A percentile compares a stretch with the other conserved stretches of the same genome.
Evolutionary conservation across 2,329 filamentous ascomycete genomes (phyloP).

Genomic region (Colletotrichum musicola): DNA sequence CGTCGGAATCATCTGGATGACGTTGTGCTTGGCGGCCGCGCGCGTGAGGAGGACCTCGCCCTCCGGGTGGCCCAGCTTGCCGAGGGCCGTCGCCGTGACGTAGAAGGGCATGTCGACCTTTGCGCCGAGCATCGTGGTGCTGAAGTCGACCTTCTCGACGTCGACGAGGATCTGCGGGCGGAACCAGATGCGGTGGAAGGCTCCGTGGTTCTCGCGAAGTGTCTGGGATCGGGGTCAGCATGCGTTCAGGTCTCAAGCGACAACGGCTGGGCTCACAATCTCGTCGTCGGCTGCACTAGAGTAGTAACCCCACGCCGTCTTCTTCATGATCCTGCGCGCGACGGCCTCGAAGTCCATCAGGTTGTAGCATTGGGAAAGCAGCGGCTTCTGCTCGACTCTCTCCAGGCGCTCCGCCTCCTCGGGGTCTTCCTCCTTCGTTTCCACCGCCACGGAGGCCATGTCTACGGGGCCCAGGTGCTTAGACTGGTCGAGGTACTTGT

Average conservation of each 20-base stretch:
- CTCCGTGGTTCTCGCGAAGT: constrained; percentile 92
- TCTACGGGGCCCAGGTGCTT: constrained; percentile 93
- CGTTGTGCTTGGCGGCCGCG: constrained; percentile 85
- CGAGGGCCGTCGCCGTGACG: constrained; percentile 94
- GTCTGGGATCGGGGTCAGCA: constrained; percentile 68
- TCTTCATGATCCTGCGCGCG: constrained; percentile 92
- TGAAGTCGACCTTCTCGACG: constrained; percentile 87
- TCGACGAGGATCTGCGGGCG: constrained; percentile 89
- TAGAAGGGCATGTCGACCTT: constrained; percentile 92
- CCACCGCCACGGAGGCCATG: constrained; percentile 80
- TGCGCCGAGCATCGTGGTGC: constrained; percentile 93
- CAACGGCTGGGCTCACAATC: constrained; percentile 69
- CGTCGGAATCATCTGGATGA: constrained; percentile 98
- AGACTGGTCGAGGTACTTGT: constrained; percentile 83
- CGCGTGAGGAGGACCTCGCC: constrained; percentile 93
- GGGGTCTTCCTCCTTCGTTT: constrained; percentile 75
- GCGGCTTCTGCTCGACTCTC: constrained; percentile 80
- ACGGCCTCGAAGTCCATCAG: constrained; percentile 96
- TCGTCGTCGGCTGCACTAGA: constrained; percentile 92
- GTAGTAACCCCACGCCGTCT: constrained; percentile 97
- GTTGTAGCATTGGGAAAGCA: constrained; percentile 91
- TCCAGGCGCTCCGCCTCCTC: constrained; percentile 76
- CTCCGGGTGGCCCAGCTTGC: constrained; percentile 93
- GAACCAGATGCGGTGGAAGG: constrained; percentile 98
- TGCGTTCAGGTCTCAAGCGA: not conserved